phyloP scores from a whole-genome alignment of 208 protist genomes.

The Acanthamoeba sp. region DNA sequence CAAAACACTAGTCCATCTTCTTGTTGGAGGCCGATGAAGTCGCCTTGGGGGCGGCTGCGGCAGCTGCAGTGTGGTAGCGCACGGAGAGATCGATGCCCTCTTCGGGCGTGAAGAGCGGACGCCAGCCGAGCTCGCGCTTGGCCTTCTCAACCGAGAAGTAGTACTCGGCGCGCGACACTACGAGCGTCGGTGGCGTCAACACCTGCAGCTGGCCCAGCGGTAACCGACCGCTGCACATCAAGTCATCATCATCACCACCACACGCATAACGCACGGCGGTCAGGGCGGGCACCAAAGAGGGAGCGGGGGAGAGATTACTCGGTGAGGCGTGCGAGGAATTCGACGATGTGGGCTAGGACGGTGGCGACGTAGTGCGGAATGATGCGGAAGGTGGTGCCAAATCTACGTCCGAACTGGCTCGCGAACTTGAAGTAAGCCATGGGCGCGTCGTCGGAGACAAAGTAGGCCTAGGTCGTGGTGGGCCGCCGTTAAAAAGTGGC shows the following conservation, averaged over 20 bases:
- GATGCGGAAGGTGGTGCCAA: neutral
- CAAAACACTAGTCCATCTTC: too few relatives aligned
- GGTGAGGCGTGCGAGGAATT: neutral
- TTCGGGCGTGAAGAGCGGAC: neutral
- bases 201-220: neutral
- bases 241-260: too few relatives aligned
- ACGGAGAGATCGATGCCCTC: constrained; percentile 27
- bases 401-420: neutral
- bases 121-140: constrained; percentile 40
- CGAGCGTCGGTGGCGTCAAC: constrained; percentile 9
- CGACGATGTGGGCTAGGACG: neutral
- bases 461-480: neutral
- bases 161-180: neutral
- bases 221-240: neutral
- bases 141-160: constrained; percentile 28
- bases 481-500: neutral
- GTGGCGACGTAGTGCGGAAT: neutral
- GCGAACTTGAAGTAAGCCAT: neutral
- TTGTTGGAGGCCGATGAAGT: neutral
- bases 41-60: neutral
- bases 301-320: neutral
- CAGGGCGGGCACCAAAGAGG: too few relatives aligned
- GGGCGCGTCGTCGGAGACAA: constrained; percentile 11
- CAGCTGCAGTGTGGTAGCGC: neutral
- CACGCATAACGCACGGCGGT: too few relatives aligned